A percentile compares a stretch with the other conserved stretches of the same genome.
Conservation (phyloP, 2,329 filamentous ascomycete genomes). For the Colletotrichum kahawae region DNA sequence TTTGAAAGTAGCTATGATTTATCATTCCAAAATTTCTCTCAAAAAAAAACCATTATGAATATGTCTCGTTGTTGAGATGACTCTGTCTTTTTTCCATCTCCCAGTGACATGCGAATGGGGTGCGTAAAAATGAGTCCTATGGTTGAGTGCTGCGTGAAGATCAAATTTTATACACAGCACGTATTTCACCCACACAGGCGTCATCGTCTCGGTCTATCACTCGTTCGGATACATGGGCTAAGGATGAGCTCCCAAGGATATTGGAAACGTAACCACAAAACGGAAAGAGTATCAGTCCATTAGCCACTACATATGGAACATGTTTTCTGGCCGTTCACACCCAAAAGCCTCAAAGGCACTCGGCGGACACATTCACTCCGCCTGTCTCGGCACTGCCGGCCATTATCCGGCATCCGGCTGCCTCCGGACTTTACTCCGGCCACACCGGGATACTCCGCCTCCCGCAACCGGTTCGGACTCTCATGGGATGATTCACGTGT, state of each 20-base stretch:
- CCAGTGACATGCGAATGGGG: too few species aligned
- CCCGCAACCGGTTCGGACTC: neutral
- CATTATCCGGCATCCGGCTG: neutral
- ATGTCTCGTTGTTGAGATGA: neutral
- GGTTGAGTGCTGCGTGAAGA: neutral
- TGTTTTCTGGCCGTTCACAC: accelerated
- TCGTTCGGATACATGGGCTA: neutral
- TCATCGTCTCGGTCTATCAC: neutral
- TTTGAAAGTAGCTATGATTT: neutral
- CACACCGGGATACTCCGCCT: neutral
- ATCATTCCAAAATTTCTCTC: neutral
- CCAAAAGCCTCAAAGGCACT: neutral
- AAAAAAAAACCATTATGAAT: neutral
- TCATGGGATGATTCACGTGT: neutral
- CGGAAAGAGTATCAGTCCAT: neutral
- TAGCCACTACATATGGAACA: neutral
- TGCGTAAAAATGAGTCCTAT: neutral
- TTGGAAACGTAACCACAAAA: neutral
- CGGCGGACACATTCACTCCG: neutral
- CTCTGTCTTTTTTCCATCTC: neutral
- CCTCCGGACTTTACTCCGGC: neutral
- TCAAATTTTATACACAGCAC: neutral
- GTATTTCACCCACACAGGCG: neutral
- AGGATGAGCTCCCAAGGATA: accelerated
- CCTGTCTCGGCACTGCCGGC: neutral